Conservation (phyloP, 2,329 filamentous ascomycete genomes). For the Rasamsonia emersonii region DNA sequence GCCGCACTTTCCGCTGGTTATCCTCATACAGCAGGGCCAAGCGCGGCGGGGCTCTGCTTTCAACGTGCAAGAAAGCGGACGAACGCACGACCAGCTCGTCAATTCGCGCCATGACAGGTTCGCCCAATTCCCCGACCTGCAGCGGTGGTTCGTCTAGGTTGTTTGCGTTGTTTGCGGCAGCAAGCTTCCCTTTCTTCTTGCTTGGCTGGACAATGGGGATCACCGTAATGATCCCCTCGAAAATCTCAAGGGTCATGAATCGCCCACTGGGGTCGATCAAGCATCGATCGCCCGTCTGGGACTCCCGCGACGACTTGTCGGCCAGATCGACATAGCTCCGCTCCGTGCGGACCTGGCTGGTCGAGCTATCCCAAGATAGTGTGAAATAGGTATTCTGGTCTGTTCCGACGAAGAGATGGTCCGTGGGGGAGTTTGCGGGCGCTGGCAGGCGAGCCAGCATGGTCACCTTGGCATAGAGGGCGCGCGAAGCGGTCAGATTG, state of each 20-base stretch:
- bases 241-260: constrained; percentile 59
- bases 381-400: constrained; percentile 88
- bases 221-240: constrained; percentile 59
- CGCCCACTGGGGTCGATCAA: constrained; percentile 71
- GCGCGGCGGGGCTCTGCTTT: constrained; percentile 44
- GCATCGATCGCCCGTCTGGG: constrained; percentile 73
- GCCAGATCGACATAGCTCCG: constrained; percentile 53
- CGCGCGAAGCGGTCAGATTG: constrained; percentile 56
- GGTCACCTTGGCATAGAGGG: constrained; percentile 76
- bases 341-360: constrained; percentile 46
- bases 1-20: constrained; percentile 45
- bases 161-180: constrained; percentile 16
- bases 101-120: constrained; percentile 54
- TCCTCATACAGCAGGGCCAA: constrained; percentile 60
- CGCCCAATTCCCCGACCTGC: constrained; percentile 49
- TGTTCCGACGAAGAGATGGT: constrained; percentile 88
- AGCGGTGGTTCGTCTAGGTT: constrained; percentile 9
- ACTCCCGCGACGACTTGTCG: constrained; percentile 58
- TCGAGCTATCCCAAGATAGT: constrained; percentile 64
- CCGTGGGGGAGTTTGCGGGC: constrained; percentile 63
- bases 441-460: constrained; percentile 54
- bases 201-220: constrained; percentile 52
- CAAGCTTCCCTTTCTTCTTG: constrained; percentile 34
- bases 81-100: constrained; percentile 60
- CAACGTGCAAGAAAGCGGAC: constrained; percentile 55